Evolutionary conservation across 2,329 filamentous ascomycete species (phyloP).

Genomic region (Fusarium guadeloupense): DNA sequence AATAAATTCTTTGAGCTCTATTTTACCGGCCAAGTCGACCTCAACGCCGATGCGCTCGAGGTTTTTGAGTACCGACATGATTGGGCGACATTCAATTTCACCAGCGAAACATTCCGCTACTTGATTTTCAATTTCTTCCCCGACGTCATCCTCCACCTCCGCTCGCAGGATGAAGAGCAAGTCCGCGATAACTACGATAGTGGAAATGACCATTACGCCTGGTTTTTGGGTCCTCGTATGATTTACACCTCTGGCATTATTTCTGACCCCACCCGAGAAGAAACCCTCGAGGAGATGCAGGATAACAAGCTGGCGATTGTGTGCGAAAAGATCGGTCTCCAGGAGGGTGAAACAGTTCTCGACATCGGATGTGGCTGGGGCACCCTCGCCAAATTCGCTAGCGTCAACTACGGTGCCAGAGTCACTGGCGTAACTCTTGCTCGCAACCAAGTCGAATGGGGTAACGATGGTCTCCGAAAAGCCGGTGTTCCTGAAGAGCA

Average conservation of each 20-base stretch:
- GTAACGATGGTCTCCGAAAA: conserved; percentile 83
- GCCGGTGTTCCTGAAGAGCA: conserved; percentile 83
- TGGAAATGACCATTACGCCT: conserved; percentile 95
- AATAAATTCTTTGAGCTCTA: conserved; percentile 96
- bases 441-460: conserved; percentile 93
- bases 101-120: conserved; percentile 80
- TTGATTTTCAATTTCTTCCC: conserved; percentile 85
- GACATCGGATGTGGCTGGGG: conserved; percentile 98
- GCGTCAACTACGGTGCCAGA: conserved; percentile 83
- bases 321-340: conserved; percentile 89
- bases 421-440: conserved; percentile 90
- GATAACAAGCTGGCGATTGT: conserved; percentile 95
- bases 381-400: conserved; percentile 89
- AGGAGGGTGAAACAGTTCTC: conserved; percentile 81
- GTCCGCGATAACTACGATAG: conserved; percentile 95
- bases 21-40: conserved; percentile 88
- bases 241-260: conserved; percentile 96
- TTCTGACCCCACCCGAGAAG: conserved; percentile 83
- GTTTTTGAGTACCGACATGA: conserved; percentile 91
- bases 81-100: conserved; percentile 93
- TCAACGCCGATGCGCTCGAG: conserved; percentile 89
- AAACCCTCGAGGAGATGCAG: conserved; percentile 92
- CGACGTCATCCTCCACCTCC: conserved; percentile 87
- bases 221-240: conserved; percentile 97
- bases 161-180: conserved; percentile 94